Base-by-base conservation (phyloP, 1,139 yeast species). In the Debaryomyces subglobosus region DNA sequence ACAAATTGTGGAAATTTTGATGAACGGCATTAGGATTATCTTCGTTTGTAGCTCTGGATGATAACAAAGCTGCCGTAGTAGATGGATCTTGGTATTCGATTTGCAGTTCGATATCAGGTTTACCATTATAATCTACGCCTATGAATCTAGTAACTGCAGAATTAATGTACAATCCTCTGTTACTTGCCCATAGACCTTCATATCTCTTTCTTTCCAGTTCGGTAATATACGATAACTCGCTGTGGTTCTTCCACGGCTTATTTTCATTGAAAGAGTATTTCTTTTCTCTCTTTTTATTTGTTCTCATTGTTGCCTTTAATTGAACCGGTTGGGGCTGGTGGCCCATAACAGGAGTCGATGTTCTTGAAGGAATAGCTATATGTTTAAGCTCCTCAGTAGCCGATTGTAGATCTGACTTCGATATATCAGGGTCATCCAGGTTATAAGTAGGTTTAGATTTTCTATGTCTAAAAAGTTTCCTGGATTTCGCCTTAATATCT, bases 241-340 rank as follows among this genome's bases (percentile, higher is more conserved):
- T 74, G 62, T 90, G 97, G 60, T 89, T 85, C 60, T 92, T 94
- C 98, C 99, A 94, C 0, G 98, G 98, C 64, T 92, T 91, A 54
- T 89, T 90, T 58, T 89, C 96, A 62, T 94, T 87, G 64, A 94
- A 92, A 20, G 68, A 64, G 39, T 74, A 68, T 57, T 75, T 77
- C 53, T 70, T 72, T 23, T 70, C 74, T 48, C 67, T 70, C 44
- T 67, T 57, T 48, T 67, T 71, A 56, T 75, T 78, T 43, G 78
- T 77, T 46, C 96, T 73, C 85, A 89, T 80, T 2, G 96, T 87
- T 1, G 88, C 81, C 54, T 77, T 78, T 53, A 84, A 72, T 44
- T 77, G 79, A 3, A 82, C 77, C 0, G 70, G 65, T 43, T 61
- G 65, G 5, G 51, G 57, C 33, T 52, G 63, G 45, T 55, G 65